Evolutionary conservation across 2,329 filamentous ascomycete genomes (phyloP).

Genomic region (Helicocarpus griseus): DNA sequence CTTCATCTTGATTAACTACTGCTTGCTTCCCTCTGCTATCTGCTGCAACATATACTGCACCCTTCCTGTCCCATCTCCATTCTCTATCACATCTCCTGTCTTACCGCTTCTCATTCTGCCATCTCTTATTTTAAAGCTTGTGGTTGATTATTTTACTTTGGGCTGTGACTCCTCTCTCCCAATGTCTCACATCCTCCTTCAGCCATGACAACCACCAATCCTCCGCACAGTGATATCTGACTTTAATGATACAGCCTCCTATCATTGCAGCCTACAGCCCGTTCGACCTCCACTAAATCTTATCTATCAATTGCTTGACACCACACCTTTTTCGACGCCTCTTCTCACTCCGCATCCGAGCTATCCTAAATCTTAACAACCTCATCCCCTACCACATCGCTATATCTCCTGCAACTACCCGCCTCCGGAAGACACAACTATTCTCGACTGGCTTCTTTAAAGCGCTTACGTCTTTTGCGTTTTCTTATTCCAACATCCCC

Average conservation of each 20-base stretch:
- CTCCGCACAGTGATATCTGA: neutral
- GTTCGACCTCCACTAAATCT: neutral
- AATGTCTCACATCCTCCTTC: slow-evolving; percentile 13
- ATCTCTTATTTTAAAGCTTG: neutral
- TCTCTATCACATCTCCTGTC: slow-evolving; percentile 4
- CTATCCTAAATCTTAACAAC: neutral
- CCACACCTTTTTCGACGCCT: neutral
- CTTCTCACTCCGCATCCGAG: neutral
- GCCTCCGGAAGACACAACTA: neutral
- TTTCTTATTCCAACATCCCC: neutral
- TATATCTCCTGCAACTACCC: neutral
- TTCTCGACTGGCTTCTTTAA: neutral
- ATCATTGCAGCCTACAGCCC: no score
- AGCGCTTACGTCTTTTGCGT: neutral
- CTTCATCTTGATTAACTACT: slow-evolving; percentile 4
- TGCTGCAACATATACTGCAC: slow-evolving; percentile 1
- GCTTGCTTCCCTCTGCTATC: slow-evolving; percentile 12
- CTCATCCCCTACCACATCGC: neutral
- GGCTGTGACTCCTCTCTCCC: slow-evolving; percentile 5
- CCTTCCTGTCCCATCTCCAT: slow-evolving; percentile 10
- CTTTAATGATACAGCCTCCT: neutral
- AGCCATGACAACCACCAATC: slow-evolving; percentile 5
- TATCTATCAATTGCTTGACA: slow-evolving; percentile 2
- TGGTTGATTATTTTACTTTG: neutral
- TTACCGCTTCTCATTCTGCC: slow-evolving; percentile 8